These are phyloP conservation scores for Tetrastigma voinierianum DNA, from an alignment of 164 flowering plant species.

Conservation along the genomic window DNA sequence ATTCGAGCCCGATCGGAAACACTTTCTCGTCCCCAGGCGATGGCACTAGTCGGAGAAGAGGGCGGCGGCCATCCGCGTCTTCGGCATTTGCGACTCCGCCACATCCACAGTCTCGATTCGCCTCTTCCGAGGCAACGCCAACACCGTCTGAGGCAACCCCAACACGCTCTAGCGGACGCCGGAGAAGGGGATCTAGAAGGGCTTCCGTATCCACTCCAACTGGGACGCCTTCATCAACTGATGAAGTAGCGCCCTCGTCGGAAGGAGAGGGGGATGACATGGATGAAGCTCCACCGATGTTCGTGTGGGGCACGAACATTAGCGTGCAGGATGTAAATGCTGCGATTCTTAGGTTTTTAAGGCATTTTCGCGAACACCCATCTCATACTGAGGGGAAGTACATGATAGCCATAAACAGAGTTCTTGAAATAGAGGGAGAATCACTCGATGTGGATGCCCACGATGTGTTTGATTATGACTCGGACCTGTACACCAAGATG, in stretches of 20 bases:
- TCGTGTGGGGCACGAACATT: conserved; percentile 95
- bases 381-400: conserved; percentile 69
- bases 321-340: conserved; percentile 90
- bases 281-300: conserved; percentile 70
- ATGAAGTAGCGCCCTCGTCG: conserved; percentile 52
- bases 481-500: conserved; percentile 83
- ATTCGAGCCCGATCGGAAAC: conserved; percentile 68
- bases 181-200: conserved; percentile 19
- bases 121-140: conserved; percentile 41
- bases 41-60: conserved; percentile 21
- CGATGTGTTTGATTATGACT: conserved; percentile 75
- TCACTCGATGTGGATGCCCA: conserved; percentile 84
- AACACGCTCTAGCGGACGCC: conserved; percentile 14
- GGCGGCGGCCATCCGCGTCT: conserved; percentile 37
- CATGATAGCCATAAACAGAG: conserved; percentile 54
- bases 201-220: conserved; percentile 12
- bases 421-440: conserved; percentile 79
- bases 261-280: conserved; percentile 56
- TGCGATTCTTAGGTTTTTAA: conserved; percentile 71
- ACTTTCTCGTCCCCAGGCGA: conserved; percentile 65
- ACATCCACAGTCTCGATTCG: conserved; percentile 27
- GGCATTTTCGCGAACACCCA: conserved; percentile 55
- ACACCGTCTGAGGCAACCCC: conserved; percentile 20
- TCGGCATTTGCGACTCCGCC: conserved; percentile 43
- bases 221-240: conserved; percentile 55